Conservation (phyloP, 345 rosid genomes). For the Gossypium longicalyx region DNA sequence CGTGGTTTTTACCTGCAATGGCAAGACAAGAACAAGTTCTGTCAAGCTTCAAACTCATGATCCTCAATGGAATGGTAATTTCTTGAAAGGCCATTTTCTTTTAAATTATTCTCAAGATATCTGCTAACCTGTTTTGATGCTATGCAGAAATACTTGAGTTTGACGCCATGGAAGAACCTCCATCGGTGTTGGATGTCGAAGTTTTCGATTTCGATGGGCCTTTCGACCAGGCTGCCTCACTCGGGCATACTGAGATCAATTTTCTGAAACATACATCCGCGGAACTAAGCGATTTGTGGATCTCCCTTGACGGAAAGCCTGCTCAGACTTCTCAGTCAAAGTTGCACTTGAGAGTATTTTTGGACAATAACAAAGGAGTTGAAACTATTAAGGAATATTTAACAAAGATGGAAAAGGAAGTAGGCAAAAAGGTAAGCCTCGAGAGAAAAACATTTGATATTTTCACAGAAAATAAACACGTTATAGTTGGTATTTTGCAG, state of each 20-base stretch:
- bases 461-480: constrained; percentile 1
- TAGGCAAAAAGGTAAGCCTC: constrained; percentile 74
- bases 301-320: constrained; percentile 70
- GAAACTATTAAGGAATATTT: constrained; percentile 71
- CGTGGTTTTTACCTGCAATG: constrained; percentile 80
- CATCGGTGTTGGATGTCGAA: constrained; percentile 81
- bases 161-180: constrained; percentile 95
- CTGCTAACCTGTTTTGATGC: constrained; percentile 12
- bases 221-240: constrained; percentile 78
- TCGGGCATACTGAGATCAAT: constrained; percentile 83
- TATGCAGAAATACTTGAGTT: constrained; percentile 80
- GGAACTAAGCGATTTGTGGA: constrained; percentile 80
- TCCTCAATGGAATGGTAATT: constrained; percentile 88
- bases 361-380: constrained; percentile 74
- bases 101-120: neutral
- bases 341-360: constrained; percentile 67
- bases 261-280: constrained; percentile 68
- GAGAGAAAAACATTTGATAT: neutral
- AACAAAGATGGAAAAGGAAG: constrained; percentile 84
- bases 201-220: constrained; percentile 93
- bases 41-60: constrained; percentile 69
- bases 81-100: neutral
- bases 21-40: constrained; percentile 78
- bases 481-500: constrained; percentile 36
- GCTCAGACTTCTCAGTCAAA: constrained; percentile 81